Base-by-base conservation (phyloP, 139 green algal species). In the Picochlorum sp. region DNA sequence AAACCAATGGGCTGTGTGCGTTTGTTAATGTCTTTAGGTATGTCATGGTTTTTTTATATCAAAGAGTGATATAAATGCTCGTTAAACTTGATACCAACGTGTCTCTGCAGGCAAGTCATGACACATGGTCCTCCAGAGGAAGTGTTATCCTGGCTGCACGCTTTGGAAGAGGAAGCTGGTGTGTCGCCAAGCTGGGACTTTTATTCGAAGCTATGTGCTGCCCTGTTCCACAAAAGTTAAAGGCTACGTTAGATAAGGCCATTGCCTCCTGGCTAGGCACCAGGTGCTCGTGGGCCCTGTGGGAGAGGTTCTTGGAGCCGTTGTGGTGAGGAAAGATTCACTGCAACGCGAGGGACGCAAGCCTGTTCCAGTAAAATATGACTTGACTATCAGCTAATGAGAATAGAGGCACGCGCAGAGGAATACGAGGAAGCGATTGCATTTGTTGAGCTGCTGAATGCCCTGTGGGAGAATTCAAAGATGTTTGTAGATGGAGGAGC, bases 161-260 rank as follows among this genome's bases (percentile, higher is more conserved):
- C 62, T 55, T 76, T 84, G 44, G 70, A 82, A 26, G 59, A 72
- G 15, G 67, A 82, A 3, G 61, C 54, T 11, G 49, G 70, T 2
- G 67, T 79, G 18, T 57, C 71, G 10, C 82, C 82, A 6, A 67
- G 86, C 1, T 85, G 85, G 64, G 84, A 92, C 67, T 86, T 0
- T 65, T 92, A 2, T 86, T 92, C 64, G 81, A 90, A 70, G 77
- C 88, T 32, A 90, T 91, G 81, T 90, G 84, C 68, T 83, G 86
- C 58, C 84, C 82, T 4, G 86, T 92, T 21, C 78, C 76, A 8
- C 77, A 82, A 67, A 52, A 62, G 14, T 41, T 83, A 16, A 83
- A 83, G 55, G 81, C 81, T 1, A 62, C 69, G 1, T 64, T 86
- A 55, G 73, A 86, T 50, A 67, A 66, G 16, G 76, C 73, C 5